Evolutionary conservation across 495 filamentous ascomycete species (phyloP).

Genomic region (Podospora conica): DNA sequence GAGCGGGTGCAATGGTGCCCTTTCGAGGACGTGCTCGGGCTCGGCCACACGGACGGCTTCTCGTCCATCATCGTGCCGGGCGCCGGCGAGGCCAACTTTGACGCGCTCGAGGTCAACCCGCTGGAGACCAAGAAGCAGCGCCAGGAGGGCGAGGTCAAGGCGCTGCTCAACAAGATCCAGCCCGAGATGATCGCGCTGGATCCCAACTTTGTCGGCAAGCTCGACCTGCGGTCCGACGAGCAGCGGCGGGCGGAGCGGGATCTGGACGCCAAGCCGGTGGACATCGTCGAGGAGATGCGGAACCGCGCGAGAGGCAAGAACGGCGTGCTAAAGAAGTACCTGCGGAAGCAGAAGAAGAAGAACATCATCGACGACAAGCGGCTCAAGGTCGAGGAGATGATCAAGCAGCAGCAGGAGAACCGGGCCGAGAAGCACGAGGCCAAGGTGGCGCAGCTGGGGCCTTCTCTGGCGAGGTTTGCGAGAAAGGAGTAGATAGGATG

Average conservation of each 20-base stretch:
- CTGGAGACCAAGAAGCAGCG: conserved; percentile 91
- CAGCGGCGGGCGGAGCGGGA: conserved; percentile 67
- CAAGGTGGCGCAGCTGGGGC: conserved; percentile 40
- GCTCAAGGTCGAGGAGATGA: conserved; percentile 50
- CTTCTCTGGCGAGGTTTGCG: conserved; percentile 42
- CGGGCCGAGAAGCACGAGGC: conserved; percentile 37
- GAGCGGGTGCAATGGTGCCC: conserved; percentile 88
- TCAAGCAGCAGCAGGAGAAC: conserved; percentile 39
- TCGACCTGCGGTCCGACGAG: conserved; percentile 70
- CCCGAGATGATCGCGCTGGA: conserved; percentile 96
- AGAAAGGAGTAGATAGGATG: conserved; percentile 35
- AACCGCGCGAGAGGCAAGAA: conserved; percentile 88
- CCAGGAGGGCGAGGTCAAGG: conserved; percentile 86
- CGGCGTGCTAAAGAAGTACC: conserved; percentile 73
- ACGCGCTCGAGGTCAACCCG: conserved; percentile 90
- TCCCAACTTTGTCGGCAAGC: conserved; percentile 79
- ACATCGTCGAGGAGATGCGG: conserved; percentile 60
- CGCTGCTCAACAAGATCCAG: conserved; percentile 84
- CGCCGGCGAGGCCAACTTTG: conserved; percentile 93
- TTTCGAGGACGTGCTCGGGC: conserved; percentile 84
- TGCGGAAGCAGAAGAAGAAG: conserved; percentile 80
- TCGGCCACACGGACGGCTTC: conserved; percentile 81
- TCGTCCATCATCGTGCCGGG: conserved; percentile 84
- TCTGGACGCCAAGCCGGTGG: conserved; percentile 64
- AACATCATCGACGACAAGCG: conserved; percentile 91